Evolutionary conservation across 2,329 filamentous ascomycete genomes (phyloP), one percentile per base, ranked within the genome.

Genomic region (Diaporthe eres): DNA sequence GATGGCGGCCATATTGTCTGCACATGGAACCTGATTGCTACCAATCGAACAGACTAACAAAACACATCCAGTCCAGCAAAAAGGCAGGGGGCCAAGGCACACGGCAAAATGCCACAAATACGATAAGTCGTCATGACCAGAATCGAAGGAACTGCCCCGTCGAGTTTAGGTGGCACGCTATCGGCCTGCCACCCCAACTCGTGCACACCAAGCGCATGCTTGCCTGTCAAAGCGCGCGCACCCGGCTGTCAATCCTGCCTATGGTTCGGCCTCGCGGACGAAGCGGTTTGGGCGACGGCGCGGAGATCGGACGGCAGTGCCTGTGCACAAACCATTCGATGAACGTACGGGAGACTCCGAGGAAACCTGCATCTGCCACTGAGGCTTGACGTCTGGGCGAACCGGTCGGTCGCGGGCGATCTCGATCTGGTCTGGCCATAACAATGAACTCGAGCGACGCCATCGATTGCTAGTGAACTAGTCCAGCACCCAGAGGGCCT

Each of bases 271-370:
- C 22, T 39, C 47, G 22, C 34, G 13, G 49, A 31, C n/a, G 47
- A 7, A 19, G 28, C 34, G 47, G 65, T 39, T 10, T 53, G 34
- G 34, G 19, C 6, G 65, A 53, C 65, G 65, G 65, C 65, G 65
- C 47, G 47, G 65, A 39, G 65, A 55, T 70, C 65, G n/a, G 65
- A 70, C 65, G 65, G 10, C 47, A n/a, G 31, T 39, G 49, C 34
- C 47, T 42, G 65, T 55, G 65, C 49, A 53, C 49, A 25, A 55
- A 28, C 34, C 15, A 55, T 39, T 70, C 31, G 34, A 55, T 12
- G 6, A 55, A 42, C 31, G 39, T 28, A 55, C 49, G 65, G 49
- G 65, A 70, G 22, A 70, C 22, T 4, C n/a, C 65, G 65, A 70
- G 17, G 4, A n/a, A 51, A 39, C n/a, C 39, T 61, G 22, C 37